Percentiles rank a stretch among this genome's conserved stretches.
Conservation (phyloP, 73 alveolate genomes). For the Paramecium primaurelia region DNA sequence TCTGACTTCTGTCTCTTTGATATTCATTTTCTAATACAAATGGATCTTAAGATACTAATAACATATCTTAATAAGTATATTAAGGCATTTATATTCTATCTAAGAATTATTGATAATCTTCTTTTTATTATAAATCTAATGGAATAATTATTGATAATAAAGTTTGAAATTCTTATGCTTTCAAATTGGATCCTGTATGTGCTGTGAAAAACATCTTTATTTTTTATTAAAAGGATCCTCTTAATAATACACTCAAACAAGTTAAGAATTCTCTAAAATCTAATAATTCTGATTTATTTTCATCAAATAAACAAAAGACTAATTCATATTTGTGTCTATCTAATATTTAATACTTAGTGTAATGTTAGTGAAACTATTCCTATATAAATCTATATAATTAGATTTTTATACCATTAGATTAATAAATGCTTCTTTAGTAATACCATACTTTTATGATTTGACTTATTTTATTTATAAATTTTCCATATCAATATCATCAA, state of each 20-base stretch:
- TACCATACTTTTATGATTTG: conserved; percentile 1
- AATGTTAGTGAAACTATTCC: not conserved
- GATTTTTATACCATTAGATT: not conserved
- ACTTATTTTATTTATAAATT: not conserved
- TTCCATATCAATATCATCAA: not conserved
- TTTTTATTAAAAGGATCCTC: conserved; percentile 33
- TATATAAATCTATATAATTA: not conserved
- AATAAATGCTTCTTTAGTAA: not conserved
- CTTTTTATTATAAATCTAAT: not conserved
- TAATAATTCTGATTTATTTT: not conserved
- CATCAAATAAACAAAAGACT: not conserved
- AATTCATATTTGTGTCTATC: not conserved
- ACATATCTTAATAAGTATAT: not conserved
- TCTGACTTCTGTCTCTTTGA: not conserved
- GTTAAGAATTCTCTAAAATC: conserved; percentile 39
- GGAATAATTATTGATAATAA: not conserved
- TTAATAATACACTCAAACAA: not conserved
- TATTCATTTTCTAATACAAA: not conserved
- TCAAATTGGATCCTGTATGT: not conserved
- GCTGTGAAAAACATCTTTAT: conserved; percentile 37
- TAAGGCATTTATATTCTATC: not conserved
- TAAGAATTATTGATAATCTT: not conserved
- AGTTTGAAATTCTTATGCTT: not conserved
- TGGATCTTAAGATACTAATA: not conserved
- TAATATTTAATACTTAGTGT: not conserved